A percentile compares a stretch with the other conserved stretches of the same genome.
Conservation (phyloP, 345 rosid species). For the Kandelia obovata region DNA sequence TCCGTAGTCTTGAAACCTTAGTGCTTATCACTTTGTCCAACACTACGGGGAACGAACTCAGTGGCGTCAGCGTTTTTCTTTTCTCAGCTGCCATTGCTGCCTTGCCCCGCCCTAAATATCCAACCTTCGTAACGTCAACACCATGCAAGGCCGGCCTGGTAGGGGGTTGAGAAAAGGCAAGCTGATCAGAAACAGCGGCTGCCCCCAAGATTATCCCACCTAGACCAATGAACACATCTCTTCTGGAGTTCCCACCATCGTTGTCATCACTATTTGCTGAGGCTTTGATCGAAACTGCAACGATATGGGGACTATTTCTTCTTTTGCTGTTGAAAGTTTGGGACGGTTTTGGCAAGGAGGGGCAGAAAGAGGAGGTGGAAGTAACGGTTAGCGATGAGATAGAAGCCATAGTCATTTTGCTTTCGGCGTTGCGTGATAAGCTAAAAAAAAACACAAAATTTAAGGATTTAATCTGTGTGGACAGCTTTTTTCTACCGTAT, state of each 20-base stretch:
- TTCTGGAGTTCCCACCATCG: conserved; percentile 26
- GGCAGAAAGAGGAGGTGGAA: neutral
- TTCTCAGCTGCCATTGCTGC: conserved; percentile 35
- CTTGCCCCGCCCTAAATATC: neutral
- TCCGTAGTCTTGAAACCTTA: conserved; percentile 40
- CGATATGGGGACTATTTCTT: neutral
- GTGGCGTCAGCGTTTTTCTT: conserved; percentile 4
- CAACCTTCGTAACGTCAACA: too few species aligned
- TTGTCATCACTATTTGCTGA: conserved; percentile 1
- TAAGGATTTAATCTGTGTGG: too few species aligned
- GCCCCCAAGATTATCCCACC: conserved; percentile 48
- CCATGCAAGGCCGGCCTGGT: conserved; percentile 8
- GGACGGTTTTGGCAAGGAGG: conserved; percentile 17
- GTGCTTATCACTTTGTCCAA: conserved; percentile 29
- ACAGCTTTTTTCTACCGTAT: too few species aligned
- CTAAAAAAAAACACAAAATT: too few species aligned
- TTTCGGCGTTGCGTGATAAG: too few species aligned
- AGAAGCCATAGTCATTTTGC: conserved; percentile 14
- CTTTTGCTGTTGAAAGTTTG: conserved; percentile 23
- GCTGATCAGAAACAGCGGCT: conserved; percentile 21
- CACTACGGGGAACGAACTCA: conserved; percentile 28
- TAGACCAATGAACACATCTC: conserved; percentile 48
- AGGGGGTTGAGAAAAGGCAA: conserved; percentile 40
- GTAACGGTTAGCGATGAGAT: neutral
- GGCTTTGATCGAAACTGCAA: conserved; percentile 27